phyloP scores from a whole-genome alignment of 2,329 filamentous ascomycete genomes.

The Grosmannia serpens region DNA sequence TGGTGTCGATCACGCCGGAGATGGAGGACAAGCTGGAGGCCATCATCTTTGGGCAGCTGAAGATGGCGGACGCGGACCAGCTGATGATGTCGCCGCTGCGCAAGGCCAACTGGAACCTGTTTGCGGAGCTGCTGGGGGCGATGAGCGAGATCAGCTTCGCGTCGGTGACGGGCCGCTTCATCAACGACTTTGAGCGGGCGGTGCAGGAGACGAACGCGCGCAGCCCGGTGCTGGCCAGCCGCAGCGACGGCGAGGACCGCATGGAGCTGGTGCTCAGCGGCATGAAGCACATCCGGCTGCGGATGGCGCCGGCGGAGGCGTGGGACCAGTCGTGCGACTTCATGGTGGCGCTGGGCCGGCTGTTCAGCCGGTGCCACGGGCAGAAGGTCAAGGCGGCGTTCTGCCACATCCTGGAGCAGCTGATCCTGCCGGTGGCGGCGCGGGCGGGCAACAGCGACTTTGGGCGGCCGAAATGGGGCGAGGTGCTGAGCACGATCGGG shows the following conservation, averaged over 20 bases:
- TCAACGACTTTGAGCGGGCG: constrained; percentile 66
- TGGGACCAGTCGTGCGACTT: constrained; percentile 89
- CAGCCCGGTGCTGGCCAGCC: constrained; percentile 42
- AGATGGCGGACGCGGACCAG: constrained; percentile 75
- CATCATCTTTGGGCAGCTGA: constrained; percentile 94
- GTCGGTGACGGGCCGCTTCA: constrained; percentile 71
- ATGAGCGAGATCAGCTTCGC: constrained; percentile 91
- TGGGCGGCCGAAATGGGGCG: constrained; percentile 71
- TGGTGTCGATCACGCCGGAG: constrained; percentile 72
- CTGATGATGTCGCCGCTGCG: constrained; percentile 67
- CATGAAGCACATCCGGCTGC: constrained; percentile 81
- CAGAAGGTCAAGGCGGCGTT: constrained; percentile 88
- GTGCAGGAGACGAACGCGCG: constrained; percentile 67
- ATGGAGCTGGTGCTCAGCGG: constrained; percentile 80
- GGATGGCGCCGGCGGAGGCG: constrained; percentile 56
- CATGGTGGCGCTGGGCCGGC: constrained; percentile 64
- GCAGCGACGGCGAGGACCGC: constrained; percentile 63
- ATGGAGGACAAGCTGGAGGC: constrained; percentile 91
- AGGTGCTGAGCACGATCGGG: constrained; percentile 69
- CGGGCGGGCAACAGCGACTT: constrained; percentile 66
- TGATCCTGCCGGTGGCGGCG: constrained; percentile 78
- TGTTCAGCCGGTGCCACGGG: constrained; percentile 79
- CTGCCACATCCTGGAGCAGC: constrained; percentile 78
- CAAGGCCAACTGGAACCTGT: constrained; percentile 91
- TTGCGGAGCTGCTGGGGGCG: constrained; percentile 82